Evolutionary conservation across 1,284 basidiomycete genomes (phyloP), one percentile per base, ranked within the genome.

Genomic region (Cryptococcus sp.): DNA sequence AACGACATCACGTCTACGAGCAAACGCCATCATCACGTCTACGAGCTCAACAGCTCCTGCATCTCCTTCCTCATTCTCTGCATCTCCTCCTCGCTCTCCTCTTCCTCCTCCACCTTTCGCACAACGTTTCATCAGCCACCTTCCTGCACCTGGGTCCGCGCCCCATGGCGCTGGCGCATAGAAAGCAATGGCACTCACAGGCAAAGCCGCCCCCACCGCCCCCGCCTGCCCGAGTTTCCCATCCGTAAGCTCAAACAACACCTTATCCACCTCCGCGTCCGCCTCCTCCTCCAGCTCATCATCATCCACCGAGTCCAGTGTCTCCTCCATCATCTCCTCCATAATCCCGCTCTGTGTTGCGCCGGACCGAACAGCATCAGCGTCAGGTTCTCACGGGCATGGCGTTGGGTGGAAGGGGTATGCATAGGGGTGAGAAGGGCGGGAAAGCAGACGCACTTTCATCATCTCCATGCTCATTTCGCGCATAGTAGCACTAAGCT

Each of bases 381-480:
- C 18, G 16, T 46, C 4, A 16, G 6, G 24, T n/a, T 12, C 12
- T 4, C n/a, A n/a, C n/a, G n/a, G n/a, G 20, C 40, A 7, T 7
- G 40, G 40, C 13, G n/a, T 12, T 18, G 16, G 4, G 16, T 4
- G 20, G 18, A 20, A 28, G 55, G 28, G 35, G 24, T 20, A 21
- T n/a, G n/a, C n/a, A n/a, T n/a, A n/a, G n/a, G 50, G 49, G 43
- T 52, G 33, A 39, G 59, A 48, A 5, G 49, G 45, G 9, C 28
- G 9, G 9, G 28, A 9, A 37, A 50, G 37, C 7, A 11, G 37
- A 51, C 75, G 21, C 59, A 89, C 91, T 84, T 98, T 98, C 64
- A 91, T 97, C 93, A 98, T 97, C 77, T 98, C 95, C 85, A 93
- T 90, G 68, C 88, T 91, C 92, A 98, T 95, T 71, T 97, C 89